A percentile compares a stretch with the other conserved stretches of the same genome.
phyloP scores from a whole-genome alignment of 495 filamentous ascomycete genomes.

The Xylaria sp. region DNA sequence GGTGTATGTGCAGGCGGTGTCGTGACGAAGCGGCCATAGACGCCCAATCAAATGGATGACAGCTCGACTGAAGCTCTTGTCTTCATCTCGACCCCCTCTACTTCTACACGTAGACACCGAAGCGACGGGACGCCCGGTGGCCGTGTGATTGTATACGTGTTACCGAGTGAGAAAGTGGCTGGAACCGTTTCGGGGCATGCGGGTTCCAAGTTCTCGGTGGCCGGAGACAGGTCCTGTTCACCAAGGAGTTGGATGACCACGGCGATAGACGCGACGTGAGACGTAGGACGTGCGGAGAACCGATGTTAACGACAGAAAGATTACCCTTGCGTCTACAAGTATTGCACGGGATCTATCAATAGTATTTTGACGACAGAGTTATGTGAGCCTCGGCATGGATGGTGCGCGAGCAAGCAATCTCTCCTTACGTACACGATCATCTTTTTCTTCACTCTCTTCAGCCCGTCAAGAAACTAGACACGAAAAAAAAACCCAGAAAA shows the following conservation, averaged over 20 bases:
- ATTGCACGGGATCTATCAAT: background rate
- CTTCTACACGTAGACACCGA: slow-evolving; percentile 22
- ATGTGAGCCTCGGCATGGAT: slow-evolving; percentile 16
- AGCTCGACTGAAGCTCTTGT: background rate
- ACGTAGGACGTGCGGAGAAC: background rate
- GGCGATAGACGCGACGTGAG: slow-evolving; percentile 1
- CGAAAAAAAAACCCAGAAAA: background rate
- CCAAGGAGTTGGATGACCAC: background rate
- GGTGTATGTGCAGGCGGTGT: slow-evolving; percentile 84
- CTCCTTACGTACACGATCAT: slow-evolving; percentile 26
- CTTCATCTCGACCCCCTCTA: background rate
- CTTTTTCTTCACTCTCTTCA: slow-evolving; percentile 9
- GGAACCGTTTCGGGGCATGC: background rate
- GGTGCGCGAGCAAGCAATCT: slow-evolving; percentile 20
- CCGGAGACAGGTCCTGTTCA: background rate
- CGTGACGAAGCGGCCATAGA: slow-evolving; percentile 52
- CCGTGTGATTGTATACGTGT: slow-evolving; percentile 38
- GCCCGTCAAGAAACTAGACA: background rate
- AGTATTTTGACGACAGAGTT: background rate
- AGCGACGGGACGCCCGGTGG: slow-evolving; percentile 30
- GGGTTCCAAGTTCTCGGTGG: background rate
- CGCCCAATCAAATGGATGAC: slow-evolving; percentile 28
- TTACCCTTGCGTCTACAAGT: background rate
- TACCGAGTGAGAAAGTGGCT: slow-evolving; percentile 22
- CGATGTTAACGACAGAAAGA: background rate